Base-by-base conservation (phyloP, 306 rosid genomes). In the Sphenostylis stenocarpa region DNA sequence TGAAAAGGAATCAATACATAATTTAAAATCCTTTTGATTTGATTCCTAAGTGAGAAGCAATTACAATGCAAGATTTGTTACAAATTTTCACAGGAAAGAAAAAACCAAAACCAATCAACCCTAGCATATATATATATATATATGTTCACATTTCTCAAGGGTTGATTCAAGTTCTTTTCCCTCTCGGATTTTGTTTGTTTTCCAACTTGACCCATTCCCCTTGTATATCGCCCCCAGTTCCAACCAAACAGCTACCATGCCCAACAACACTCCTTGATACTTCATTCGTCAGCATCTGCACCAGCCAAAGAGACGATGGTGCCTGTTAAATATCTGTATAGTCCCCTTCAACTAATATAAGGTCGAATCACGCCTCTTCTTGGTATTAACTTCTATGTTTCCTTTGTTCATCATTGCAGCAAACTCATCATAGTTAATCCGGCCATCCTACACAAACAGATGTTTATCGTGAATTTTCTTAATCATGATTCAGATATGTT, bases 401-500 rank as follows among this genome's bases (percentile, higher is more conserved):
- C 99, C 99, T 88, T 92, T 95, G 67, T 87, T 86, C 98, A 94
- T 94, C 98, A 94, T 94, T n/a, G 96, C 97, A 44, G 76, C 90
- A 76, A 94, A 94, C 72, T 95, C 99, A 12, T 95, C 97, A 14
- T 95, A 95, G 87, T 95, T 95, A 69, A 95, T 95, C 39, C 87
- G 85, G 6, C 99, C 99, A 82, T 95, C 99, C 99, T 95, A 83
- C 75, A 34, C 12, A 44, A 12, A 36, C 64, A 71, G n/a, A 41
- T 53, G 12, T 45, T 78, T 73, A 12, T 67, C 51, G 0, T 11
- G 17, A 43, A 14, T 62, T 38, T 47, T 29, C 4, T 7, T 24
- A 52, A 28, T 6, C 60, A 16, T 56, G 6, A 68, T 38, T 67
- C 69, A 66, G 45, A 48, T 63, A 3, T 45, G 41, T 7, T 7